Base-by-base conservation (phyloP, 129 eudicot species). In the Mikania micrantha region DNA sequence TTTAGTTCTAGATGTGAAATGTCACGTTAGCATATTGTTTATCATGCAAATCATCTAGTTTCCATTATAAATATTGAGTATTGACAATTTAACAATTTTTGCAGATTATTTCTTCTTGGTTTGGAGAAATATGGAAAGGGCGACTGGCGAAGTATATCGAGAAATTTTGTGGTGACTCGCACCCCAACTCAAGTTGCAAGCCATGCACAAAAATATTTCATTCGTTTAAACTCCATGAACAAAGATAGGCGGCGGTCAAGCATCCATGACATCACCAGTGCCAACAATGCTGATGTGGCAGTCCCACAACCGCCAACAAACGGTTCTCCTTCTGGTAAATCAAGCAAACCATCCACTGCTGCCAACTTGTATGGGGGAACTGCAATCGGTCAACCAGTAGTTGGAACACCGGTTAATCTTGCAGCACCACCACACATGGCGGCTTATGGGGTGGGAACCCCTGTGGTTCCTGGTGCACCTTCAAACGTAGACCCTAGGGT, bases 101-200 rank as follows among this genome's bases (percentile, higher is more conserved):
- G 54, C 91, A 91, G 97, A 60, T 73, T 80, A 61, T 91, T 91
- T 77, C 97, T 91, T 73, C 90, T 91, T 36, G 97, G 97, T 54
- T 69, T 90, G 89, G 95, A 87, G 12, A 90, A 90, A 75, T 90
- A 87, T 7, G 97, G 97, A 7, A 91, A 91, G 83, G 97, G 97
- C 9, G 97, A 91, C 68, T 91, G 97, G 97, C 83, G 97, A 15
- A 91, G 97, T 76, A 91, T 91, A 45, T 91, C 97, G 6, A 71
- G 97, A 4, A 83, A 91, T 66, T 91, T 67, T 29, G 97, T 91
- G 57, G 94, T 91, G 82, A 87, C 97, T 9, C 78, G 97, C 44
- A 90, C 97, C 0, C 97, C 97, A 0, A 87, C 97, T 2, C 97
- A 90, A 80, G 97, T 90, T 24, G 97, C 97, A 31, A 90, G 97